Percentiles rank a stretch among this genome's conserved stretches.
Conservation (phyloP, 768 basidiomycete genomes). For the Macrolepiota albuminosa region DNA sequence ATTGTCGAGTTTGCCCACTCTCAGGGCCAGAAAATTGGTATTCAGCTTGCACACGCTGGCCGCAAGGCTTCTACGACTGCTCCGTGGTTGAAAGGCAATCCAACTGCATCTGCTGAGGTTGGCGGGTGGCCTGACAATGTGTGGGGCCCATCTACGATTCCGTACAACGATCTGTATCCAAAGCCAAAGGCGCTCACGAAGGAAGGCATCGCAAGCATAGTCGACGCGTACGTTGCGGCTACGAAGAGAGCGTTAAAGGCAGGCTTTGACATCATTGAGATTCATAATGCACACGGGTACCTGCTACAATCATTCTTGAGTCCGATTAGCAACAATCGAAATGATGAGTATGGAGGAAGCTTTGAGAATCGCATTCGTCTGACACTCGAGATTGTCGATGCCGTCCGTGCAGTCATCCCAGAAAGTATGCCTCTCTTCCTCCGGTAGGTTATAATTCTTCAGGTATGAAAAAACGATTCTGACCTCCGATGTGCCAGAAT, state of each 20-base stretch:
- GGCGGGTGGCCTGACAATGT: conserved; percentile 55
- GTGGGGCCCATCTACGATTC: conserved; percentile 51
- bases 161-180: conserved; percentile 37
- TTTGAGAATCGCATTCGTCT: conserved; percentile 67
- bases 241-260: conserved; percentile 50
- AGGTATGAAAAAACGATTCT: too few species aligned
- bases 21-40: conserved; percentile 62
- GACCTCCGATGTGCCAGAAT: conserved; percentile 30
- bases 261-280: conserved; percentile 59
- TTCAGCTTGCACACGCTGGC: conserved; percentile 75
- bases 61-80: conserved; percentile 65
- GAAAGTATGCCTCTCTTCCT: conserved; percentile 66
- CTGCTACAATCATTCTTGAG: conserved; percentile 53
- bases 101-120: conserved; percentile 27
- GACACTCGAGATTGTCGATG: conserved; percentile 58
- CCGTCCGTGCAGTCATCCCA: conserved; percentile 56
- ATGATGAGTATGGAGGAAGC: conserved; percentile 66
- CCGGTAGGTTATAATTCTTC: conserved; percentile 33
- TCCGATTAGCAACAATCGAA: conserved; percentile 57
- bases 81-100: conserved; percentile 49
- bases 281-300: conserved; percentile 65
- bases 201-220: conserved; percentile 53
- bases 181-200: conserved; percentile 51
- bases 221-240: conserved; percentile 49
- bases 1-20: conserved; percentile 72